Percentiles rank a stretch among this genome's conserved stretches.
phyloP scores from a whole-genome alignment of 2,329 filamentous ascomycete species.

The Aspergillus quadrilineatus region DNA sequence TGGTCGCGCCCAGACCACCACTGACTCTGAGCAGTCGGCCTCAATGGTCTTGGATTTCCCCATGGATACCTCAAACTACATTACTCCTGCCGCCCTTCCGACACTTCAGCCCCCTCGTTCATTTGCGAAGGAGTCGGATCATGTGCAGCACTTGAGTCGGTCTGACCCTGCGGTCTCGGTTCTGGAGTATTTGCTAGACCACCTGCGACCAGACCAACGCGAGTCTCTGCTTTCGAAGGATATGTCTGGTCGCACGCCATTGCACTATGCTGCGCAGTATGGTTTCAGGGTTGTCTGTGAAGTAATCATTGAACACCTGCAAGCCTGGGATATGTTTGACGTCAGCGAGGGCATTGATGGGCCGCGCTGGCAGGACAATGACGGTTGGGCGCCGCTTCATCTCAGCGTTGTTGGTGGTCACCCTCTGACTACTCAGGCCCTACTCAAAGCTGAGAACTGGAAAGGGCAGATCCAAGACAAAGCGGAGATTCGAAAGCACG shows the following conservation, averaged over 20 bases:
- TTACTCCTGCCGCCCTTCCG: constrained; percentile 74
- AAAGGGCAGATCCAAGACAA: constrained; percentile 63
- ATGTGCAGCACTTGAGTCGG: constrained; percentile 58
- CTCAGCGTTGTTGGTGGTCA: constrained; percentile 91
- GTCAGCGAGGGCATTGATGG: constrained; percentile 84
- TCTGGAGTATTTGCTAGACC: constrained; percentile 62
- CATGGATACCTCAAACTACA: constrained; percentile 65
- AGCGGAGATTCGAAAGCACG: constrained; percentile 63
- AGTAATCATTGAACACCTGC: constrained; percentile 82
- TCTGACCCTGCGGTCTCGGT: constrained; percentile 76
- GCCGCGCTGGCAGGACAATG: constrained; percentile 83
- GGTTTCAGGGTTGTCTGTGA: constrained; percentile 90
- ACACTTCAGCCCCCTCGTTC: constrained; percentile 60
- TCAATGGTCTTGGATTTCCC: constrained; percentile 52
- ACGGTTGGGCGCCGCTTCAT: constrained; percentile 88
- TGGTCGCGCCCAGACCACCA: constrained; percentile 67
- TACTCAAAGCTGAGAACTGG: constrained; percentile 80
- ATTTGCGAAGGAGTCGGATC: constrained; percentile 66
- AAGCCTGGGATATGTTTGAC: constrained; percentile 83
- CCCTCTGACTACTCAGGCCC: constrained; percentile 74
- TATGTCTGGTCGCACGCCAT: constrained; percentile 75
- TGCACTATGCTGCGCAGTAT: constrained; percentile 94
- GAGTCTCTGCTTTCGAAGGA: constrained; percentile 68
- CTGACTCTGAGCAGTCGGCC: constrained; percentile 52
- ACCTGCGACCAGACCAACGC: constrained; percentile 67